These are phyloP conservation scores for Leccinum olivaceopallidum DNA, from an alignment of 768 basidiomycete species.

Conservation along the genomic window DNA sequence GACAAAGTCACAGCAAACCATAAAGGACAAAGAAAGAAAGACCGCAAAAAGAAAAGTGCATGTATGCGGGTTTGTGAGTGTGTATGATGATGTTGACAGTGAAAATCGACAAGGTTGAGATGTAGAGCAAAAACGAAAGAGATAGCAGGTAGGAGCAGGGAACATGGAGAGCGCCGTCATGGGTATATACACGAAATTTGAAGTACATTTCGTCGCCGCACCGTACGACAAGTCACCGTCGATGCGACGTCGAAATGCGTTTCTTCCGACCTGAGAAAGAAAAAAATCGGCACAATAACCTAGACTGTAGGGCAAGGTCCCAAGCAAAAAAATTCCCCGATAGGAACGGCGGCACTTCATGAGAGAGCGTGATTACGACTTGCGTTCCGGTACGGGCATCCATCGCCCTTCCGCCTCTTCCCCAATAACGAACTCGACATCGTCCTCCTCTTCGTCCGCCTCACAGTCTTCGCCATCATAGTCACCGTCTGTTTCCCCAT, in stretches of 20 bases:
- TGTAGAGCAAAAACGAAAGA: slow-evolving; percentile 10
- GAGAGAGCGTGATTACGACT: slow-evolving; percentile 11
- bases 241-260: slow-evolving; percentile 15
- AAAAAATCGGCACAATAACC: slow-evolving; percentile 3
- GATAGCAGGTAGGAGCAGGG: not conserved
- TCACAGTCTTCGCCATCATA: slow-evolving; percentile 38
- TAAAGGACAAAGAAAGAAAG: not conserved
- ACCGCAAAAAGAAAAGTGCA: slow-evolving; percentile 12
- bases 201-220: slow-evolving; percentile 3
- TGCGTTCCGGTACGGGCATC: slow-evolving; percentile 37
- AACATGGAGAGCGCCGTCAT: not conserved
- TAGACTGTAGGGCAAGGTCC: slow-evolving; percentile 11
- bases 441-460: slow-evolving; percentile 66
- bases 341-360: not conserved
- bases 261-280: slow-evolving; percentile 18
- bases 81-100: slow-evolving; percentile 1
- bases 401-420: slow-evolving; percentile 41
- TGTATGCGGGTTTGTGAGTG: slow-evolving; percentile 12
- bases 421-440: slow-evolving; percentile 73
- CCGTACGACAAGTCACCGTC: slow-evolving; percentile 9
- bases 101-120: slow-evolving; percentile 8
- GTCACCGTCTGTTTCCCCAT: slow-evolving; percentile 21
- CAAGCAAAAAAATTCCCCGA: not conserved
- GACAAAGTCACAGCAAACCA: slow-evolving; percentile 1
- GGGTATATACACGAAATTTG: slow-evolving; percentile 24